A percentile compares a stretch with the other conserved stretches of the same genome.
Conservation (phyloP, 2,329 filamentous ascomycete species). For the Penicillium sp. region DNA sequence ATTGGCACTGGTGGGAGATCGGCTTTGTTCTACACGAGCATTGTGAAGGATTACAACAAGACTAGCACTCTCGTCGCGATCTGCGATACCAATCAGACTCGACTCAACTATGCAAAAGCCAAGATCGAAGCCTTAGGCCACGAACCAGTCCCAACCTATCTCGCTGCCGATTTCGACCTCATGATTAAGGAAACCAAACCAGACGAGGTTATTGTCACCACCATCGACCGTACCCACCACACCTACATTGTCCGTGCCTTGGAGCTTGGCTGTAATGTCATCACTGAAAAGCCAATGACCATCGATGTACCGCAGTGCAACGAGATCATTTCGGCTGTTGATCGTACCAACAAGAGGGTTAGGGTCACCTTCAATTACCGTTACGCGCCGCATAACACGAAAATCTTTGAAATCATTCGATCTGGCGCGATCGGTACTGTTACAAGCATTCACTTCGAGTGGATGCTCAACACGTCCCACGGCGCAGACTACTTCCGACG, state of each 20-base stretch:
- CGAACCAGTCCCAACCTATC: conserved; percentile 52
- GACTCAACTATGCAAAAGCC: conserved; percentile 17
- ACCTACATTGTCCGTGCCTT: conserved; percentile 59
- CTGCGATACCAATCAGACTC: conserved; percentile 21
- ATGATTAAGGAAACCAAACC: conserved; percentile 57
- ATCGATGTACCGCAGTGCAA: conserved; percentile 56
- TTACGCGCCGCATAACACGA: conserved; percentile 64
- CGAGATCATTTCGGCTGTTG: conserved; percentile 55
- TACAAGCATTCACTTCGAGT: conserved; percentile 60
- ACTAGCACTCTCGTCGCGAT: conserved; percentile 17
- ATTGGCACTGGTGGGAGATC: conserved; percentile 29
- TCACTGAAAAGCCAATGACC: conserved; percentile 67
- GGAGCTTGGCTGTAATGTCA: conserved; percentile 58
- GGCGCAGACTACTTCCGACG: conserved; percentile 63
- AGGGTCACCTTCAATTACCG: conserved; percentile 64
- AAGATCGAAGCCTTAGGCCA: conserved; percentile 42
- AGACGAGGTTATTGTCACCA: conserved; percentile 62
- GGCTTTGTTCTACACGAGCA: conserved; percentile 19
- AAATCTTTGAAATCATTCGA: conserved; percentile 53
- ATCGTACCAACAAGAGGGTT: conserved; percentile 49
- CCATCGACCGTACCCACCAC: conserved; percentile 61
- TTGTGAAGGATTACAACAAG: conserved; percentile 14
- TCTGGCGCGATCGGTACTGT: conserved; percentile 57
- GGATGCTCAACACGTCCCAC: conserved; percentile 61
- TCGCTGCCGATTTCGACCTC: conserved; percentile 54